A percentile compares a stretch with the other conserved stretches of the same genome.
Evolutionary conservation across 2,329 filamentous ascomycete genomes (phyloP).

Genomic region (Pseudocercospora eumusae): DNA sequence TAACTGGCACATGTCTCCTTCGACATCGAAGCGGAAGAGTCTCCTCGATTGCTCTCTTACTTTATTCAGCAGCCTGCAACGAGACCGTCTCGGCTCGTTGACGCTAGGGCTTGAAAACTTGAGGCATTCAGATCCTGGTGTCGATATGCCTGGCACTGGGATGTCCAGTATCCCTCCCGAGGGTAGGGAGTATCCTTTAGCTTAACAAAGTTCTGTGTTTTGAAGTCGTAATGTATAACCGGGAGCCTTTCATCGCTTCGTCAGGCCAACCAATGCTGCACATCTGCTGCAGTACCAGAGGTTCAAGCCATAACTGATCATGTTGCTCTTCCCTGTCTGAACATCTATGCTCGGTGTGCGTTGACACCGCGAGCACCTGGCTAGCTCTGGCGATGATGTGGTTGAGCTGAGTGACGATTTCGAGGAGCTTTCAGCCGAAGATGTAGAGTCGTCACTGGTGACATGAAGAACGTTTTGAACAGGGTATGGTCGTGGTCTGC

Average conservation of each 20-base stretch:
- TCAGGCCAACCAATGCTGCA: constrained; percentile 40
- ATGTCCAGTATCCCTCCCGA: not conserved
- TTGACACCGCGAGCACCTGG: constrained; percentile 42
- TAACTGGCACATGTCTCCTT: not conserved
- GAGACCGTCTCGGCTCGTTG: not conserved
- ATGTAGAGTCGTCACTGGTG: constrained; percentile 36
- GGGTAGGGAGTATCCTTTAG: not conserved
- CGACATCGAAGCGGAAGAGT: not conserved
- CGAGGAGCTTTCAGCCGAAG: constrained; percentile 24
- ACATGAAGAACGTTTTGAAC: constrained; percentile 40
- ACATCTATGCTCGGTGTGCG: constrained; percentile 39
- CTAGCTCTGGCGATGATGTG: constrained; percentile 30
- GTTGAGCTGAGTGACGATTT: constrained; percentile 27
- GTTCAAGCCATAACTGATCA: constrained; percentile 43
- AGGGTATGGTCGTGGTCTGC: constrained; percentile 37
- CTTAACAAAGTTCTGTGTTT: not conserved
- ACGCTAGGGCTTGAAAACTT: not conserved
- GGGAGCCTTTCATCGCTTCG: constrained; percentile 31
- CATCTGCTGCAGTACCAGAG: constrained; percentile 43
- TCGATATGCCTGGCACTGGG: not conserved
- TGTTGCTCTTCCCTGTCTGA: constrained; percentile 40
- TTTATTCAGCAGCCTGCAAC: not conserved
- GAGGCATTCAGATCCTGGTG: not conserved
- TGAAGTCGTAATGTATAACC: not conserved
- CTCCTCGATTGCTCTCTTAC: not conserved